These are phyloP conservation scores for Clonostachys solani DNA, from an alignment of 2,329 filamentous ascomycete genomes.

Conservation along the genomic window DNA sequence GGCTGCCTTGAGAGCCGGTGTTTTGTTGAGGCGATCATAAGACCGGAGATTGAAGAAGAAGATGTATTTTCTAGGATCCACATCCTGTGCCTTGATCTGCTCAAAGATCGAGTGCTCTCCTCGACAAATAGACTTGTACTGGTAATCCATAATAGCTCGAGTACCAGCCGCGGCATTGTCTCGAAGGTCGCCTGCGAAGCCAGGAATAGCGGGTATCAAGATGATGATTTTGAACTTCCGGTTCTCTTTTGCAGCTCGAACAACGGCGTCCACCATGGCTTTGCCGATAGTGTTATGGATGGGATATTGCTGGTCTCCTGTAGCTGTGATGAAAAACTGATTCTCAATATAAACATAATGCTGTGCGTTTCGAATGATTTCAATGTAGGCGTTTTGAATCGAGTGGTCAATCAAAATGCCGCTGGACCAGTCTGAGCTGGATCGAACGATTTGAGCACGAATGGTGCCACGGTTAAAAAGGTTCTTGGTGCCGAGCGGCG, in stretches of 20 bases:
- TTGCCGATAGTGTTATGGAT: conserved; percentile 84
- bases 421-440: conserved; percentile 89
- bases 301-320: conserved; percentile 79
- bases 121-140: conserved; percentile 92
- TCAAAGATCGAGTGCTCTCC: conserved; percentile 89
- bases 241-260: conserved; percentile 74
- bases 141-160: conserved; percentile 95
- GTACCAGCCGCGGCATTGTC: conserved; percentile 82
- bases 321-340: conserved; percentile 97
- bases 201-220: conserved; percentile 85
- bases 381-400: conserved; percentile 82
- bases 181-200: conserved; percentile 87
- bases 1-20: conserved; percentile 64
- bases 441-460: conserved; percentile 81
- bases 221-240: conserved; percentile 90
- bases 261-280: conserved; percentile 86
- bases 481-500: conserved; percentile 63
- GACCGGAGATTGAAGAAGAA: conserved; percentile 93
- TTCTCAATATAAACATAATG: conserved; percentile 98
- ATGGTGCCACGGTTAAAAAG: conserved; percentile 66
- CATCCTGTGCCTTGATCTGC: conserved; percentile 65
- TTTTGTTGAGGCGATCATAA: conserved; percentile 89
- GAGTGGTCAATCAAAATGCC: conserved; percentile 81
- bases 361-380: conserved; percentile 80
- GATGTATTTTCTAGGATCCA: conserved; percentile 76